Percentiles rank a stretch among this genome's conserved stretches.
Evolutionary conservation across 108 stramenopile genomes (phyloP).

Genomic region (Skeletonema menzelii): DNA sequence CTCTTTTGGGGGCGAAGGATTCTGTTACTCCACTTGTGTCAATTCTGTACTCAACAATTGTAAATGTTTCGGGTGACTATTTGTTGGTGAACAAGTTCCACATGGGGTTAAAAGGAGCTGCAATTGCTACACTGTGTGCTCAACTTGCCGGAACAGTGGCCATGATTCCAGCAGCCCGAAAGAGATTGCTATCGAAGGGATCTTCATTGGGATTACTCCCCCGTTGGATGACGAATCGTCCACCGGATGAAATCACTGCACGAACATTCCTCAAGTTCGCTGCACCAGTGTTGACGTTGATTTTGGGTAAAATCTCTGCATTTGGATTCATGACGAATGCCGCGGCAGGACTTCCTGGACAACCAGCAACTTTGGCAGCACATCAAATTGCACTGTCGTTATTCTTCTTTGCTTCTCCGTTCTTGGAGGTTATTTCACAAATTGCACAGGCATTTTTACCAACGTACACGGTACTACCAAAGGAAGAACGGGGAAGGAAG

Average conservation of each 20-base stretch:
- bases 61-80: conserved; percentile 77
- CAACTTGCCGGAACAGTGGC: conserved; percentile 77
- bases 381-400: conserved; percentile 85
- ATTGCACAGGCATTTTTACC: conserved; percentile 86
- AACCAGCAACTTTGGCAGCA: conserved; percentile 76
- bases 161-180: conserved; percentile 67
- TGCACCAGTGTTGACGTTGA: conserved; percentile 81
- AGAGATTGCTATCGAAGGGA: conserved; percentile 36
- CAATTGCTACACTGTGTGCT: conserved; percentile 77
- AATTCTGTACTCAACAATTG: conserved; percentile 67
- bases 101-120: conserved; percentile 82
- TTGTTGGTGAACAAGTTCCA: conserved; percentile 60
- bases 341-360: conserved; percentile 81
- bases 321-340: conserved; percentile 90
- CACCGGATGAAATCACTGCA: conserved; percentile 44
- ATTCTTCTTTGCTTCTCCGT: conserved; percentile 85
- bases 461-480: conserved; percentile 27
- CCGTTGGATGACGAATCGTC: conserved; percentile 17
- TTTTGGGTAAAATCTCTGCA: conserved; percentile 83
- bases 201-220: conserved; percentile 32
- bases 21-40: conserved; percentile 82
- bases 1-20: conserved; percentile 82
- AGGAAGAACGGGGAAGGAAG: conserved; percentile 20
- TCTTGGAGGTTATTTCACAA: conserved; percentile 87
- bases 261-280: conserved; percentile 78